Evolutionary conservation across 2,329 filamentous ascomycete species (phyloP).

Genomic region (Botrytis fragariae): DNA sequence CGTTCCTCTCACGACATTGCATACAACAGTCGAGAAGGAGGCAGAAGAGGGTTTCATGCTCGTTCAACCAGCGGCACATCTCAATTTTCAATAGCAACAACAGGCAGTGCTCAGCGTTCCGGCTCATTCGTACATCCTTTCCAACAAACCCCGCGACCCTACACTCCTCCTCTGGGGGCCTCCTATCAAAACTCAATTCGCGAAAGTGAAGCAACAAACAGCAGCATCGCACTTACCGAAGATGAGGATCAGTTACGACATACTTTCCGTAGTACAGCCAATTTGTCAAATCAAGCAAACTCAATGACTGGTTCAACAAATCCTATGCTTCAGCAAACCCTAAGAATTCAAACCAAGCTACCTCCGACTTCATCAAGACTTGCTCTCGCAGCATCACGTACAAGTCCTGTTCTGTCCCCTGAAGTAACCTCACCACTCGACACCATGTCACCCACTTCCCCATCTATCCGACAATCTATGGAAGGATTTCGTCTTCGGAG

Average conservation of each 20-base stretch:
- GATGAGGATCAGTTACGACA: conserved; percentile 35
- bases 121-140: conserved; percentile 60
- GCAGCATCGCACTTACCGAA: conserved; percentile 35
- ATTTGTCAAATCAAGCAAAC: conserved; percentile 29
- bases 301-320: conserved; percentile 27
- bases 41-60: conserved; percentile 44
- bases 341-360: conserved; percentile 35
- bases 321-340: conserved; percentile 26
- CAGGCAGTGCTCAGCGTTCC: conserved; percentile 46
- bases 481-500: conserved; percentile 61
- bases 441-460: conserved; percentile 41
- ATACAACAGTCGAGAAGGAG: conserved; percentile 25
- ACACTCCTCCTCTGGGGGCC: conserved; percentile 52
- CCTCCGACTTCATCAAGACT: conserved; percentile 31
- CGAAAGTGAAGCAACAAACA: conserved; percentile 51
- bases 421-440: conserved; percentile 27
- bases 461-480: conserved; percentile 57
- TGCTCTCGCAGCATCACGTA: conserved; percentile 33
- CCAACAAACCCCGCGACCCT: conserved; percentile 60
- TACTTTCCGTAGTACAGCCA: conserved; percentile 33
- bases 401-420: conserved; percentile 28
- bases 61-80: conserved; percentile 56
- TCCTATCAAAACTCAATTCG: conserved; percentile 57
- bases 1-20: conserved; percentile 35
- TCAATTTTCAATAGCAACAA: conserved; percentile 55